Percentiles rank a stretch among this genome's conserved stretches.
phyloP scores from a whole-genome alignment of 1,284 basidiomycete species.

The Schizophyllum commune region DNA sequence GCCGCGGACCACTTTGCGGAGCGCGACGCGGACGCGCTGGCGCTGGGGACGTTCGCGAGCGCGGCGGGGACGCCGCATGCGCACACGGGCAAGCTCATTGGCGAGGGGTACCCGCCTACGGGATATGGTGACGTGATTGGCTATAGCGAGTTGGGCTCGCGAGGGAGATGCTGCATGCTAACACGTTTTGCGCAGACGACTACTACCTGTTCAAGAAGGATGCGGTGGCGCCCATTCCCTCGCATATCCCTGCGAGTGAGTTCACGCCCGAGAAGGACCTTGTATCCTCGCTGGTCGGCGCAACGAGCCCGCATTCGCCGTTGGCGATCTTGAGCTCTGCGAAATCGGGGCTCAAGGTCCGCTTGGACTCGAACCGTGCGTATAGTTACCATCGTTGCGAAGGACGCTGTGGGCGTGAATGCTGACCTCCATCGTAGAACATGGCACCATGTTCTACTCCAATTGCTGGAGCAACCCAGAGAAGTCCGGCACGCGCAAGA shows the following conservation, averaged over 20 bases:
- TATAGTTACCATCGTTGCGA: too few relatives aligned
- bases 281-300: constrained; percentile 37
- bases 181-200: constrained; percentile 37
- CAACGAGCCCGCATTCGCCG: constrained; percentile 27
- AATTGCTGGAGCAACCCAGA: constrained; percentile 41
- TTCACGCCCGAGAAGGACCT: constrained; percentile 18
- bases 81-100: constrained; percentile 46
- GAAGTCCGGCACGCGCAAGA: constrained; percentile 49
- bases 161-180: background rate
- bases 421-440: constrained; percentile 43
- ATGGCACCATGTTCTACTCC: constrained; percentile 68
- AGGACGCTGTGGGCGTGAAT: too few relatives aligned
- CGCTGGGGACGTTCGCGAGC: constrained; percentile 45
- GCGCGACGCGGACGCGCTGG: constrained; percentile 39
- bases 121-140: constrained; percentile 42
- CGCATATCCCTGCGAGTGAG: constrained; percentile 29
- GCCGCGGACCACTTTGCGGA: constrained; percentile 45
- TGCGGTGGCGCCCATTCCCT: constrained; percentile 25
- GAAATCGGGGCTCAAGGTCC: constrained; percentile 50
- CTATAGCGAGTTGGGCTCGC: background rate
- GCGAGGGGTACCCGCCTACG: constrained; percentile 43
- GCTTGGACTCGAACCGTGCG: constrained; percentile 66
- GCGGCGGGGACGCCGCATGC: constrained; percentile 40
- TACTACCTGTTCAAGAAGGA: constrained; percentile 46
- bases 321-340: constrained; percentile 46